Base-by-base conservation (phyloP, 495 filamentous ascomycete species). In the Zalerion maritima region DNA sequence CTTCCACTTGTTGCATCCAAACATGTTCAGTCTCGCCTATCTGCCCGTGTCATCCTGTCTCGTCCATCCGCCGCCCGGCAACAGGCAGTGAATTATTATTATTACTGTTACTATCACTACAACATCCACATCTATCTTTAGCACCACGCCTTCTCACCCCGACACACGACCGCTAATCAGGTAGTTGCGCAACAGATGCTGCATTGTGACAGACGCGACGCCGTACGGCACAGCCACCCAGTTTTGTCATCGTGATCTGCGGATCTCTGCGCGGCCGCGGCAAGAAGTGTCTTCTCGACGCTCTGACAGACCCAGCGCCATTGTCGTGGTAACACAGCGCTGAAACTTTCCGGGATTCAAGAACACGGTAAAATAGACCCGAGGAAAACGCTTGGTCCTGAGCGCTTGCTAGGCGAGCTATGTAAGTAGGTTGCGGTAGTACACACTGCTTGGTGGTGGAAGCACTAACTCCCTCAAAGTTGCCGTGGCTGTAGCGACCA, bases 211-310 rank as follows among this genome's bases (percentile, higher is more conserved):
- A 6, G 7, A 6, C 5, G 27, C 14, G 13, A n/a, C 27, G 11
- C 34, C 29, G 26, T 37, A 37, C 45, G 38, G 38, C 39, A 39
- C 38, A 42, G 31, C 38, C 45, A 36, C 38, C 45, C 38, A 40
- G 24, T 33, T 29, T 24, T 42, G 35, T 31, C 33, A 32, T 25
- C 40, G 38, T 38, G 39, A 26, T 13, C 29, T 32, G 9, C 37
- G 22, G 31, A 19, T 6, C 14, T 8, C 24, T 31, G 36, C 35
- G 39, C 35, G 31, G 32, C 25, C 32, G 21, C 6, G 19, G 18
- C 28, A 32, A 28, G 29, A 19, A 29, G 28, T 33, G 22, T 10
- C 37, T 14, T 18, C 12, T 4, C 4, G 29, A 12, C 19, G 29
- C 20, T 31, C 18, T 23, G 11, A 11, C 9, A 10, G 9, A n/a